phyloP scores from a whole-genome alignment of 2,329 filamentous ascomycete genomes.

The Beauveria caledonica region DNA sequence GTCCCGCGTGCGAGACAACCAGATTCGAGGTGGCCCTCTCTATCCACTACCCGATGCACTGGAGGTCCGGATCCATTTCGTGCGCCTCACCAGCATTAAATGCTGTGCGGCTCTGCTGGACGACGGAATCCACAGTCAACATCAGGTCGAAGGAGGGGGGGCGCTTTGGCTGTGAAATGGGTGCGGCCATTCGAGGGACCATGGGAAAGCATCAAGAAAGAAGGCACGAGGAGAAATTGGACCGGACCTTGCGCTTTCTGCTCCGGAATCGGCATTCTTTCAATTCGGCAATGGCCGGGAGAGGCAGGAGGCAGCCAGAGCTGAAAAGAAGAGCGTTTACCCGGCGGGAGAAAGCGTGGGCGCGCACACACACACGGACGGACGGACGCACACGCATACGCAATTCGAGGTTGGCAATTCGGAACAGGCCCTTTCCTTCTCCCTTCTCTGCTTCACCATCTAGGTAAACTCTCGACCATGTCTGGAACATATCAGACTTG shows the following conservation, averaged over 20 bases:
- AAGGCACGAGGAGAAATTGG: background rate
- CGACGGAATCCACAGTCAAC: constrained; percentile 12
- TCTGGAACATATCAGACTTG: background rate
- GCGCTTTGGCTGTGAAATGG: background rate
- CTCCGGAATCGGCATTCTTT: constrained; percentile 5
- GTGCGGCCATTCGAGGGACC: background rate
- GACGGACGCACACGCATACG: background rate
- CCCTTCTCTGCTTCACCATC: background rate
- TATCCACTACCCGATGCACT: constrained; percentile 8
- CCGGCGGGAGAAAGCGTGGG: constrained; percentile 1
- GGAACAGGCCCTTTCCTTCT: background rate
- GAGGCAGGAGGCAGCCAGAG: constrained; percentile 4
- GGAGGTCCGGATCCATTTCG: background rate
- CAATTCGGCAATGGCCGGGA: background rate
- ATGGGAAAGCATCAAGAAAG: background rate
- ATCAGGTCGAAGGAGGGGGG: constrained; percentile 4
- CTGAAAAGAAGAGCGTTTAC: constrained; percentile 4
- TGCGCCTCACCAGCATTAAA: constrained; percentile 9
- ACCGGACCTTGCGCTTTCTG: background rate
- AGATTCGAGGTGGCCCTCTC: background rate
- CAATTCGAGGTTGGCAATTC: background rate
- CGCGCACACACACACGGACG: background rate
- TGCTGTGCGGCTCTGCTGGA: constrained; percentile 11
- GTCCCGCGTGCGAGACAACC: background rate
- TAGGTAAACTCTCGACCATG: background rate